These are phyloP conservation scores for Trametes gibbosa DNA, from an alignment of 768 basidiomycete genomes.

Conservation along the genomic window DNA sequence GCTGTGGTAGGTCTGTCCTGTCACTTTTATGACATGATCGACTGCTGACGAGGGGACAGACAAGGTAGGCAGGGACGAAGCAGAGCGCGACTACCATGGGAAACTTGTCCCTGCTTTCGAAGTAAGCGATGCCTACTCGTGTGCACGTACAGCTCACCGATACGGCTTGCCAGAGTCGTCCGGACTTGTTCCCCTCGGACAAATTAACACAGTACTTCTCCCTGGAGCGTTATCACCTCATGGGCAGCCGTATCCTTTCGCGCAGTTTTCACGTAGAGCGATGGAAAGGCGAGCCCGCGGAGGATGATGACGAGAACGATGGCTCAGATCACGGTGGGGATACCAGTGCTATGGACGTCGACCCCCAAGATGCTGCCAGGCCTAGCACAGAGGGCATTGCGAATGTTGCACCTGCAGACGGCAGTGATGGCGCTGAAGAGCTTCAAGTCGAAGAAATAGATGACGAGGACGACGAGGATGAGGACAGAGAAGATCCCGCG, in stretches of 20 bases:
- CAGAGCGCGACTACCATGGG: constrained; percentile 66
- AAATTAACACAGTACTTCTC: constrained; percentile 53
- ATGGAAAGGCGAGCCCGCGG: constrained; percentile 35
- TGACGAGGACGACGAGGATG: constrained; percentile 39
- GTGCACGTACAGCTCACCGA: not conserved
- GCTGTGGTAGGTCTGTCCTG: constrained; percentile 73
- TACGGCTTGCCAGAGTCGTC: constrained; percentile 50
- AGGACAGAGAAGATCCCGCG: constrained; percentile 52
- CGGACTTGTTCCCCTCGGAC: constrained; percentile 65
- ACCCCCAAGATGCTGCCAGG: constrained; percentile 20
- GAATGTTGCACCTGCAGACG: not conserved
- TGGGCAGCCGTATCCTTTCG: constrained; percentile 90
- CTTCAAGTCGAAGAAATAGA: constrained; percentile 12
- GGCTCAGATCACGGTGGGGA: constrained; percentile 18
- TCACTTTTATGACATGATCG: not conserved
- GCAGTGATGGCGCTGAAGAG: constrained; percentile 2
- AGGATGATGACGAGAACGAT: constrained; percentile 31
- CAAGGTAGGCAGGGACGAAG: constrained; percentile 84
- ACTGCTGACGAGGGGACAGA: constrained; percentile 44
- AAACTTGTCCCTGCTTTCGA: constrained; percentile 70
- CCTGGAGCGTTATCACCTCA: constrained; percentile 75
- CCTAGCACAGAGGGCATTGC: constrained; percentile 46
- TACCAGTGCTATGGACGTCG: constrained; percentile 39
- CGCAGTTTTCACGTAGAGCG: constrained; percentile 85
- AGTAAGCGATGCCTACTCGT: constrained; percentile 39